Percentiles rank a stretch among this genome's conserved stretches.
These are phyloP conservation scores for Suhomyces vadensis DNA, from an alignment of 805 yeast species.

Conservation along the genomic window DNA sequence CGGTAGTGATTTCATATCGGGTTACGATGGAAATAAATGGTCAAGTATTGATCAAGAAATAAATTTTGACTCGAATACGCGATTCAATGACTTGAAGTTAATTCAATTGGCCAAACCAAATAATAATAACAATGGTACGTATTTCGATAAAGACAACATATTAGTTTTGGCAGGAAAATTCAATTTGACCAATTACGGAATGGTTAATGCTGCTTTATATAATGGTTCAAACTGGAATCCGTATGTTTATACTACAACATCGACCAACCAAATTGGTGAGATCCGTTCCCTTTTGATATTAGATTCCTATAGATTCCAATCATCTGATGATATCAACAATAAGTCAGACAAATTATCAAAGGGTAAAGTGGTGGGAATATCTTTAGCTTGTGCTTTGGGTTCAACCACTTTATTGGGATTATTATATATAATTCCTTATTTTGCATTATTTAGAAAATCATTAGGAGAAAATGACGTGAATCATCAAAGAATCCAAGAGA, in stretches of 20 bases:
- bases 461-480: conserved; percentile 15
- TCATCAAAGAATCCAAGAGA: conserved; percentile 40
- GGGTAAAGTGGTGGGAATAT: conserved; percentile 47
- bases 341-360: conserved; percentile 24
- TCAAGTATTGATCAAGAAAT: conserved; percentile 37
- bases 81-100: conserved; percentile 47
- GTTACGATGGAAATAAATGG: conserved; percentile 54
- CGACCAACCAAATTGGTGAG: conserved; percentile 24
- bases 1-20: conserved; percentile 37
- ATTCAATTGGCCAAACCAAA: conserved; percentile 35
- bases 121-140: conserved; percentile 32
- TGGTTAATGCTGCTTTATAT: conserved; percentile 59
- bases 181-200: conserved; percentile 50
- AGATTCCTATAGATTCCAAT: conserved; percentile 36
- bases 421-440: conserved; percentile 42
- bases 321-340: conserved; percentile 33
- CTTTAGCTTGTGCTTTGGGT: conserved; percentile 48
- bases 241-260: conserved; percentile 43
- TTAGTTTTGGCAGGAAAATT: conserved; percentile 62
- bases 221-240: conserved; percentile 74
- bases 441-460: conserved; percentile 33
- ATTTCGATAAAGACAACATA: conserved; percentile 44
- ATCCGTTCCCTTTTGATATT: conserved; percentile 34
- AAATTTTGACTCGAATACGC: conserved; percentile 27
- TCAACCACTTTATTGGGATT: conserved; percentile 43